Base-by-base conservation (phyloP, 306 rosid genomes). In the Inga leiocalycina region DNA sequence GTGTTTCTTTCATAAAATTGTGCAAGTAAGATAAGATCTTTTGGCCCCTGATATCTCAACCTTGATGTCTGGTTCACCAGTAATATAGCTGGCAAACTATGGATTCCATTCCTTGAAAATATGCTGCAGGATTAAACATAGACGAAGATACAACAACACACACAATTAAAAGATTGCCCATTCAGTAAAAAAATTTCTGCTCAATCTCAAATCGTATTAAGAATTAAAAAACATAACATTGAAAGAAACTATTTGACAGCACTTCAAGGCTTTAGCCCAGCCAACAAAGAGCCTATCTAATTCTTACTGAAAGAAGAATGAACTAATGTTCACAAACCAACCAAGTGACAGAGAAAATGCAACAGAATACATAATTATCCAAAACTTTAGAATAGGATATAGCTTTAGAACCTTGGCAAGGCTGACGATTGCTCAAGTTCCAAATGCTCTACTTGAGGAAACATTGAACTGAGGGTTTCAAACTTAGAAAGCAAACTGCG, bases 371-470 rank as follows among this genome's bases (percentile, higher is more conserved):
- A 67, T 39, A 35, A 68, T 35, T 65, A 81, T 77, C 51, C 77
- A 78, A 83, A 34, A 64, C 56, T 76, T 80, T 8, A 27, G 66
- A 80, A 80, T 15, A 67, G 32, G 74, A 54, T 32, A 43, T 82
- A 78, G 74, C 69, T 76, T 77, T 79, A 79, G 85, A 57, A 94
- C 98, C 95, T 90, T 71, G 98, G 98, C 88, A 86, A 48, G 57
- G 94, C 94, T 77, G 90, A 90, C 66, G 97, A 91, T 78, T 87
- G 88, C 84, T 94, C 98, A 78, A 94, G 51, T 70, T 82, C 82
- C 82, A 93, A 82, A 88, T 94, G 98, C 71, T 93, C 91, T 13
- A 94, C 79, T 82, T 91, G 91, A 80, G 94, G 98, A 84, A 90
- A 92, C 91, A 87, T 88, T 78, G 88, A 88, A 88, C 96, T 84